phyloP scores from a whole-genome alignment of 139 green algal species.

The Chlorella sorokiniana region DNA sequence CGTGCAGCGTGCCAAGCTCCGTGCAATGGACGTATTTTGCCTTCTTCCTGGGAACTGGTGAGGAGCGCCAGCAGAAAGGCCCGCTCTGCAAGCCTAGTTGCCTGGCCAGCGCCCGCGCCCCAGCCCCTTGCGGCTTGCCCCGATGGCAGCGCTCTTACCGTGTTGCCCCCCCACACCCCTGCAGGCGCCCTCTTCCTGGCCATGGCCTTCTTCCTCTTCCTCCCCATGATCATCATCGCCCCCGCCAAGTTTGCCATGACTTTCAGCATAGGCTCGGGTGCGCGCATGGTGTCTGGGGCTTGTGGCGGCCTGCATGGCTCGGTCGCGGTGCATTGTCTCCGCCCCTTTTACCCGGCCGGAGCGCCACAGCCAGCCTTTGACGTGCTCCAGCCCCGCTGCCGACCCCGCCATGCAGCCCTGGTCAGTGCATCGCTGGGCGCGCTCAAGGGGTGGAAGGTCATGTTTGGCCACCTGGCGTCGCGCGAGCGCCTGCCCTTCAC shows the following conservation, averaged over 20 bases:
- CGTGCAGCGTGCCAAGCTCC: slow-evolving; percentile 43
- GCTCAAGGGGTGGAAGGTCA: slow-evolving; percentile 79
- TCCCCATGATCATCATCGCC: slow-evolving; percentile 88
- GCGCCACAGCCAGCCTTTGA: not conserved
- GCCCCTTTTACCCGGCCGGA: too few species aligned
- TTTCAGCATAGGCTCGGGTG: slow-evolving; percentile 84
- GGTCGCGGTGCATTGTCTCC: too few species aligned
- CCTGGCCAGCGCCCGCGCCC: too few species aligned
- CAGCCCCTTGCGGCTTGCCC: not conserved
- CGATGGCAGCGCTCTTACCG: not conserved
- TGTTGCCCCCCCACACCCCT: not conserved
- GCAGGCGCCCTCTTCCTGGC: slow-evolving; percentile 72
- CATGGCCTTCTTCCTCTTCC: slow-evolving; percentile 88
- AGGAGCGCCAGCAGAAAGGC: not conserved
- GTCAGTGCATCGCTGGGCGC: slow-evolving; percentile 81
- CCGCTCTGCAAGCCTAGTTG: too few species aligned
- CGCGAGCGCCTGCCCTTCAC: slow-evolving; percentile 82
- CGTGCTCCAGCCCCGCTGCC: not conserved
- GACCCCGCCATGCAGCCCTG: slow-evolving; percentile 28
- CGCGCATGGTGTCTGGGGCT: not conserved
- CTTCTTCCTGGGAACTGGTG: slow-evolving; percentile 25
- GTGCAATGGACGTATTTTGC: slow-evolving; percentile 66
- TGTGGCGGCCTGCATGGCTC: not conserved
- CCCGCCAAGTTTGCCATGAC: slow-evolving; percentile 95
- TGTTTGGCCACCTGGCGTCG: slow-evolving; percentile 86